Evolutionary conservation across 306 rosid species (phyloP).

Genomic region (Cyclanthera cordifolia): DNA sequence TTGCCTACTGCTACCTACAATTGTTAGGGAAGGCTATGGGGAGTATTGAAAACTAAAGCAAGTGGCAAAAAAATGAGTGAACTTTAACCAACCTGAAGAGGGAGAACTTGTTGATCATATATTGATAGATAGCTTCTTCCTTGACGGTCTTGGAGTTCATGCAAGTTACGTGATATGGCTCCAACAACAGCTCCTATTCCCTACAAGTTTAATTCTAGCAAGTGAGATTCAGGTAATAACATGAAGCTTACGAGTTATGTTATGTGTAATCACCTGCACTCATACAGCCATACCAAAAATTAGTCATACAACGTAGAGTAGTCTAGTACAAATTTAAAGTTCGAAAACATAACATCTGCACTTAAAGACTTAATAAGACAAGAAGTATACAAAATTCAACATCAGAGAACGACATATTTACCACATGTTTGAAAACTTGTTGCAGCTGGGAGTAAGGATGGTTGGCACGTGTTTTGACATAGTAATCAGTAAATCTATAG

Average conservation of each 20-base stretch:
- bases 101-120: slow-evolving; percentile 73
- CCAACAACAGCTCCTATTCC: slow-evolving; percentile 98
- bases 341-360: neutral
- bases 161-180: slow-evolving; percentile 95
- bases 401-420: slow-evolving; percentile 35
- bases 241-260: neutral
- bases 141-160: slow-evolving; percentile 90
- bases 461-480: slow-evolving; percentile 91
- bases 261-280: too few relatives aligned
- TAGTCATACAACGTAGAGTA: too few relatives aligned
- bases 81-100: slow-evolving; percentile 65
- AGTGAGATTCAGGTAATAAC: slow-evolving; percentile 17
- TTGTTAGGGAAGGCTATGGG: neutral
- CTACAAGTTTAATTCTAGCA: slow-evolving; percentile 31
- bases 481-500: slow-evolving; percentile 78
- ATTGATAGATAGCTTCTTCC: slow-evolving; percentile 96
- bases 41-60: slow-evolving; percentile 13
- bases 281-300: too few relatives aligned
- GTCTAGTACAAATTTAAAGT: too few relatives aligned
- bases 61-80: too few relatives aligned
- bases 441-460: slow-evolving; percentile 98
- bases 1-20: slow-evolving; percentile 5
- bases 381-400: neutral
- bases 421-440: slow-evolving; percentile 99
- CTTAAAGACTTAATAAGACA: too few relatives aligned